phyloP scores from a whole-genome alignment of 495 filamentous ascomycete species.

The Beverwykella pulmonaria region DNA sequence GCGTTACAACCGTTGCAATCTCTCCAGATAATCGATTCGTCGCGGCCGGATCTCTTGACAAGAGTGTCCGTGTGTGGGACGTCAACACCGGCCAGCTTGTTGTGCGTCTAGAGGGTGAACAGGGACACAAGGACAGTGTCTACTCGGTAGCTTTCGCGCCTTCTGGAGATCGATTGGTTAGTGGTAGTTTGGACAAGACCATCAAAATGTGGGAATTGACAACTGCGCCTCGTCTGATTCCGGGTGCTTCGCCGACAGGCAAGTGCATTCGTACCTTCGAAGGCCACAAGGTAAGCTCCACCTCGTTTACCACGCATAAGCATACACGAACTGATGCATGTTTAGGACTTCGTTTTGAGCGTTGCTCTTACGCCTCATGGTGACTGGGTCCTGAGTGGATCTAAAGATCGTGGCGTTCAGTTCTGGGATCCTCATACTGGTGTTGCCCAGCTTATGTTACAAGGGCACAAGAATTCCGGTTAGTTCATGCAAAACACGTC shows the following conservation, averaged over 20 bases:
- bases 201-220: constrained; percentile 52
- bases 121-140: constrained; percentile 50
- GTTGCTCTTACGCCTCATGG: constrained; percentile 49
- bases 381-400: constrained; percentile 48
- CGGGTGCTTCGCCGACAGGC: constrained; percentile 39
- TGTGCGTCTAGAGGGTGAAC: constrained; percentile 48
- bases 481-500: neutral
- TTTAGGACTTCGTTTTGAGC: constrained; percentile 49
- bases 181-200: constrained; percentile 50
- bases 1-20: constrained; percentile 52
- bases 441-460: constrained; percentile 48
- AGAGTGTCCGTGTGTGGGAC: constrained; percentile 52
- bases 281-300: constrained; percentile 46
- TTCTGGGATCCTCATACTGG: constrained; percentile 52
- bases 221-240: constrained; percentile 34
- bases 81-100: constrained; percentile 41
- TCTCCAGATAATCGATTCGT: constrained; percentile 49
- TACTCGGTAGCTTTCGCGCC: constrained; percentile 50
- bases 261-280: constrained; percentile 50
- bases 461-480: constrained; percentile 52
- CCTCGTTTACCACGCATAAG: neutral
- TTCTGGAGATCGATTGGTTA: constrained; percentile 44
- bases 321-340: neutral
- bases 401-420: constrained; percentile 50
- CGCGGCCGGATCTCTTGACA: constrained; percentile 50